Evolutionary conservation across 192 early-diverging fungal genomes (phyloP).

Genomic region (Pilaira anomala): DNA sequence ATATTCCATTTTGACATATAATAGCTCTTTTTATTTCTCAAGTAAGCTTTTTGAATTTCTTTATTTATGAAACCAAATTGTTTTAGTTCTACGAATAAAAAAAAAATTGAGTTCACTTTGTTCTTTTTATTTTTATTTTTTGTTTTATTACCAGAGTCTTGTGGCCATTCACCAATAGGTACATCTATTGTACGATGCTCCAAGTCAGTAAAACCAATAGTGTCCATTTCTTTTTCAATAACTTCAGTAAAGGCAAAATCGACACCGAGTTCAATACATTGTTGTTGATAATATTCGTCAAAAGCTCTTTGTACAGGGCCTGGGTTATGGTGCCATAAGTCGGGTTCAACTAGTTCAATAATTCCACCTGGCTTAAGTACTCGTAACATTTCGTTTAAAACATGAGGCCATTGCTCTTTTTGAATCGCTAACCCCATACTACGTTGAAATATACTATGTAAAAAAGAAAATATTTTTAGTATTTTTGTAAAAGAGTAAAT

Average conservation of each 20-base stretch:
- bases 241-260: slow-evolving; percentile 18
- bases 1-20: slow-evolving; percentile 32
- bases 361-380: slow-evolving; percentile 31
- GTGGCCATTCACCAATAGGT: slow-evolving; percentile 39
- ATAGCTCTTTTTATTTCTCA: slow-evolving; percentile 28
- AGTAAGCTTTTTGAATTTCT: slow-evolving; percentile 28
- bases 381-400: slow-evolving; percentile 32
- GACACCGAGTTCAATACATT: slow-evolving; percentile 20
- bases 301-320: slow-evolving; percentile 32
- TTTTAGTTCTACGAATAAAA: slow-evolving; percentile 29
- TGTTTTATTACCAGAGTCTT: slow-evolving; percentile 24
- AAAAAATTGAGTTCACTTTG: not conserved
- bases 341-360: slow-evolving; percentile 34
- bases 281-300: slow-evolving; percentile 18
- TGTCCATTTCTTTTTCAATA: slow-evolving; percentile 6
- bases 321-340: slow-evolving; percentile 35
- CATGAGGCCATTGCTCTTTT: slow-evolving; percentile 24
- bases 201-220: slow-evolving; percentile 22
- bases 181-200: slow-evolving; percentile 30
- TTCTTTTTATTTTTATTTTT: not conserved
- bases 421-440: slow-evolving; percentile 26
- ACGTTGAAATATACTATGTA: slow-evolving; percentile 31
- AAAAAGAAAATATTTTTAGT: slow-evolving; percentile 5
- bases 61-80: slow-evolving; percentile 42
- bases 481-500: not conserved